Conservation (phyloP, 768 basidiomycete species). For the Kondoa malvinella region DNA sequence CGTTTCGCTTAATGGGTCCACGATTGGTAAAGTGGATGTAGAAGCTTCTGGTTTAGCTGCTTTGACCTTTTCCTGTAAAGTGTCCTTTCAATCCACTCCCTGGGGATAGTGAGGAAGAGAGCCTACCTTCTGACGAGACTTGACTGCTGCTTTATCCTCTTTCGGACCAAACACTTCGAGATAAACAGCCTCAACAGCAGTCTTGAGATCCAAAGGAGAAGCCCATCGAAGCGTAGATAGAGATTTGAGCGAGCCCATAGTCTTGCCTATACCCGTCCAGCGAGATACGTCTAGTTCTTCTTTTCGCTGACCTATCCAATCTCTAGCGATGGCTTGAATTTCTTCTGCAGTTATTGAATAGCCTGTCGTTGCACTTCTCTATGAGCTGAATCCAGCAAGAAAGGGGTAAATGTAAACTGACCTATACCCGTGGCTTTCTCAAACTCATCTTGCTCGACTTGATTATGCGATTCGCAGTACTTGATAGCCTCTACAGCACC, state of each 20-base stretch:
- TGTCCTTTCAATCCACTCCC: conserved; percentile 37
- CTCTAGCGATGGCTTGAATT: conserved; percentile 42
- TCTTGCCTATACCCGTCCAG: conserved; percentile 59
- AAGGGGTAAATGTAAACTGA: conserved; percentile 35
- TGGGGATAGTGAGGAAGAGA: conserved; percentile 50
- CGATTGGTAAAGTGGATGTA: conserved; percentile 12
- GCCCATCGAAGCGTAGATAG: conserved; percentile 61
- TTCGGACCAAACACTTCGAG: conserved; percentile 54
- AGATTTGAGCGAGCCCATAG: conserved; percentile 47
- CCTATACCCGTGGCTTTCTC: conserved; percentile 72
- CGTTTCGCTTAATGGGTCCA: conserved; percentile 11
- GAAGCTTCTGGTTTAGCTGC: conserved; percentile 19
- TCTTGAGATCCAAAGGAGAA: conserved; percentile 65
- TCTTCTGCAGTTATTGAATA: conserved; percentile 57
- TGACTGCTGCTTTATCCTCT: conserved; percentile 37
- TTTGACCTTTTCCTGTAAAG: conserved; percentile 19
- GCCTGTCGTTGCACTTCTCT: conserved; percentile 25
- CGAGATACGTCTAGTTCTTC: conserved; percentile 40
- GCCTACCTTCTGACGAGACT: conserved; percentile 62
- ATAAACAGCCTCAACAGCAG: conserved; percentile 54
- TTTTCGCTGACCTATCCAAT: conserved; percentile 40
- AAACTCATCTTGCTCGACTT: conserved; percentile 53
- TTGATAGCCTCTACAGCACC: conserved; percentile 50
- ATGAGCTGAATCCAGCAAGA: neutral
- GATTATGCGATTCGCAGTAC: conserved; percentile 46